Evolutionary conservation across 352 stramenopile species (phyloP).

Genomic region (Globisporangium spiculum): DNA sequence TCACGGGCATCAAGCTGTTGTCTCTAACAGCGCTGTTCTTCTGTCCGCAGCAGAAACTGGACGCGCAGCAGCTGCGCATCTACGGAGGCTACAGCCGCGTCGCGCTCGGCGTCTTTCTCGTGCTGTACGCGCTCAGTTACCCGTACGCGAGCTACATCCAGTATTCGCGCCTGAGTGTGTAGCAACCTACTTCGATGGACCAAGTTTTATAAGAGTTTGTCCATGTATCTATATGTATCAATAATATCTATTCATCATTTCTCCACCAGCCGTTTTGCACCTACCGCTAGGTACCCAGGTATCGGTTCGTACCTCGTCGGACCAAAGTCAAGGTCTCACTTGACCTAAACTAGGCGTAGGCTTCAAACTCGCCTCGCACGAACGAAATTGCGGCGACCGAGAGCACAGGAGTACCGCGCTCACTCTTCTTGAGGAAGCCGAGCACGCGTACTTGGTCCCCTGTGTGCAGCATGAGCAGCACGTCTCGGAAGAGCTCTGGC

Average conservation of each 20-base stretch:
- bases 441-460: conserved; percentile 39
- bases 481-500: conserved; percentile 21
- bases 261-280: not conserved
- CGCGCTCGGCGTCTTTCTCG: conserved; percentile 20
- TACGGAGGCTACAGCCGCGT: conserved; percentile 44
- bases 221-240: conserved; percentile 1
- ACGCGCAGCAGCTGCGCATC: conserved; percentile 43
- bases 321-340: not conserved
- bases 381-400: conserved; percentile 34
- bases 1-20: conserved; percentile 21
- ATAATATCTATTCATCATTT: not conserved
- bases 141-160: conserved; percentile 18
- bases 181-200: not conserved
- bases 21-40: conserved; percentile 23
- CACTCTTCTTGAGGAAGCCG: conserved; percentile 34
- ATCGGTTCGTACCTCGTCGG: not conserved
- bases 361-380: conserved; percentile 34
- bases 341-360: conserved; percentile 26
- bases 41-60: conserved; percentile 39
- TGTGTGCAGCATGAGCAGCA: conserved; percentile 32
- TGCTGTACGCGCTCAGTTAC: conserved; percentile 28
- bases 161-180: conserved; percentile 9
- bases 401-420: conserved; percentile 41
- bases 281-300: not conserved
- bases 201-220: not conserved